Base-by-base conservation (phyloP, 345 rosid species). In the Pistacia integerrima region DNA sequence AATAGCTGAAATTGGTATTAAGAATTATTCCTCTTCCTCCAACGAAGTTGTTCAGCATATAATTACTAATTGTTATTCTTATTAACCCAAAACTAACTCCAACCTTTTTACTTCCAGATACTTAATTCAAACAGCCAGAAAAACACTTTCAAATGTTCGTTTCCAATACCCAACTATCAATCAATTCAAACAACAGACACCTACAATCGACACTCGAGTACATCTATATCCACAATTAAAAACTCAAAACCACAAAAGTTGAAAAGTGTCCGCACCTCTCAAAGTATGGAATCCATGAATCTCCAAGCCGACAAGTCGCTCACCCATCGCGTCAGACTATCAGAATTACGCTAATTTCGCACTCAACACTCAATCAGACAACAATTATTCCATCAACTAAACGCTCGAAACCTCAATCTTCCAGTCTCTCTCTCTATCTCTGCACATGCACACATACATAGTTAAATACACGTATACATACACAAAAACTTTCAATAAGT, bases 201-300 rank as follows among this genome's bases (percentile, higher is more conserved):
- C 9, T 30, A 13, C 17, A 11, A 30, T 63, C 35, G 44, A 7
- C 38, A 10, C 6, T 3, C 36, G n/a, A 60, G 5, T 12, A 63
- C 36, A 17, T 63, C 18, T 38, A 63, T 30, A 7, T 52, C 60
- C 13, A 25, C 25, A 11, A 66, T 20, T 30, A 20, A 20, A 0
- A 17, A 51, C 16, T 5, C 20, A 67, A 55, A 66, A 35, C 12
- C 46, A 7, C 28, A 30, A 63, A 10, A n/a, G 8, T 46, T 25
- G 12, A 2, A 54, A 25, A 16, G 7, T 12, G 4, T 16, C 57
- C 49, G 64, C 78, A 95, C 99, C 98, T 84, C 81, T 80, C 14
- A 84, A 63, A 12, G 93, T 88, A 80, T 81, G 95, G 65, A 96
- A 96, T 64, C 99, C 99, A 87, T 96, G 99, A 90, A 93, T 88